These are phyloP conservation scores for Moricandia moricandioides DNA, from an alignment of 345 rosid species.

Conservation along the genomic window DNA sequence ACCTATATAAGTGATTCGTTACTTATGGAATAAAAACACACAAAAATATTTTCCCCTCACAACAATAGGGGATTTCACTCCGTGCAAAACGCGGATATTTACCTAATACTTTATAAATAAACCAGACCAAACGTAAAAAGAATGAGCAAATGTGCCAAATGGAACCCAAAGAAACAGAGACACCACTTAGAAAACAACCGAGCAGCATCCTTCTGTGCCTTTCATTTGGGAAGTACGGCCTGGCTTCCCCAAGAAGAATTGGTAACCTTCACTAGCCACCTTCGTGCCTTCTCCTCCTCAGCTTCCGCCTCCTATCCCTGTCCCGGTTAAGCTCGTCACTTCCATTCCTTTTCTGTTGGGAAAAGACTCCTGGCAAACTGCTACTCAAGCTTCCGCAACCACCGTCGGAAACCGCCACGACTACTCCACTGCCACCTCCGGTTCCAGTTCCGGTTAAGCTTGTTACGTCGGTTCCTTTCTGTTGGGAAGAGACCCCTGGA, in stretches of 20 bases:
- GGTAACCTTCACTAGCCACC: conserved; percentile 49
- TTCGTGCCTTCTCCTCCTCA: conserved; percentile 34
- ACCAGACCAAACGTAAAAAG: neutral
- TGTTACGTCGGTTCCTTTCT: conserved; percentile 61
- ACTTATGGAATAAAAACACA: too few relatives aligned
- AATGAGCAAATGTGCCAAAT: conserved; percentile 13
- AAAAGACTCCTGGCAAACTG: conserved; percentile 69
- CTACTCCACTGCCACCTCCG: conserved; percentile 14
- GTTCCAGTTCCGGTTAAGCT: conserved; percentile 47
- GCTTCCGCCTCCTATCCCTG: conserved; percentile 35
- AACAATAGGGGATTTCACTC: too few relatives aligned
- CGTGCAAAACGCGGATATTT: too few relatives aligned
- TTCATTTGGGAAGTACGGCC: conserved; percentile 85
- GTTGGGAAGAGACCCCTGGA: conserved; percentile 80
- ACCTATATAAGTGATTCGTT: too few relatives aligned
- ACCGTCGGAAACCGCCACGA: neutral
- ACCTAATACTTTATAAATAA: conserved; percentile 17
- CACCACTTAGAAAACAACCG: conserved; percentile 40
- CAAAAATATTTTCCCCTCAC: too few relatives aligned
- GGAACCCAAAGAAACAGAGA: conserved; percentile 38
- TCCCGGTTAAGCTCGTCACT: conserved; percentile 56
- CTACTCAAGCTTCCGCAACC: conserved; percentile 26
- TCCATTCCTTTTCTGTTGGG: conserved; percentile 76
- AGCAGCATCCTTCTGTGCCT: conserved; percentile 71
- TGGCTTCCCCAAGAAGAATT: conserved; percentile 68